Base-by-base conservation (phyloP, 164 flowering plant species). In the Aristolochia fimbriata region DNA sequence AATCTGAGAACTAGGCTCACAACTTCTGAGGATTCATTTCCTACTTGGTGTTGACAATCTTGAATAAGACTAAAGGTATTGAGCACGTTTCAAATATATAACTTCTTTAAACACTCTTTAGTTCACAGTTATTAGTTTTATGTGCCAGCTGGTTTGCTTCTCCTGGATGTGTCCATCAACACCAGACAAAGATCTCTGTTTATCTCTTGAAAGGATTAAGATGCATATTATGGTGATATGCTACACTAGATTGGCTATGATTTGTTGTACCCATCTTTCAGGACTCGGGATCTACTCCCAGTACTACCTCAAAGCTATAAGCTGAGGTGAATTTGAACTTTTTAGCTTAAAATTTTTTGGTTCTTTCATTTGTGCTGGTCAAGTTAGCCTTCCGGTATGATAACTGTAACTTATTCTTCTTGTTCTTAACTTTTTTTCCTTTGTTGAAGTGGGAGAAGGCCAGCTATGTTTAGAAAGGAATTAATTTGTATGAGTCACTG, bases 191-290 rank as follows among this genome's bases (percentile, higher is more conserved):
- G 43, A 3, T 3, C 43, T 37, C 43, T 37, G 43, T 37, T 37
- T 10, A 7, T 37, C 43, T 37, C 43, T 37, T 37, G 8, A 27
- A 37, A 37, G 4, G 43, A 37, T 37, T 37, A 7, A 37, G 43
- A 37, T 37, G 43, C 43, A 37, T 37, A 0, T 37, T 37, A 5
- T 37, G 43, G 8, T 37, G 43, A 37, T 37, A 3, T 37, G 37
- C 37, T 31, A 31, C 37, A 31, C 94, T 91, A 52, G 65, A 16
- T 15, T 49, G n/a, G n/a, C 6, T 49, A 49, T 16, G 19, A 16
- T 47, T 47, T 14, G 50, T 2, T 47, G 50, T 2, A 47, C 1
- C 50, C 50, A 2, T 47, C n/a, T 2, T 47, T 25, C 31, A 15
- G 33, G 23, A 25, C 31, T 37, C 6, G n/a, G 25, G 6, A 30